Evolutionary conservation across 2,329 filamentous ascomycete species (phyloP).

Genomic region (Sarocladium brachiariae): DNA sequence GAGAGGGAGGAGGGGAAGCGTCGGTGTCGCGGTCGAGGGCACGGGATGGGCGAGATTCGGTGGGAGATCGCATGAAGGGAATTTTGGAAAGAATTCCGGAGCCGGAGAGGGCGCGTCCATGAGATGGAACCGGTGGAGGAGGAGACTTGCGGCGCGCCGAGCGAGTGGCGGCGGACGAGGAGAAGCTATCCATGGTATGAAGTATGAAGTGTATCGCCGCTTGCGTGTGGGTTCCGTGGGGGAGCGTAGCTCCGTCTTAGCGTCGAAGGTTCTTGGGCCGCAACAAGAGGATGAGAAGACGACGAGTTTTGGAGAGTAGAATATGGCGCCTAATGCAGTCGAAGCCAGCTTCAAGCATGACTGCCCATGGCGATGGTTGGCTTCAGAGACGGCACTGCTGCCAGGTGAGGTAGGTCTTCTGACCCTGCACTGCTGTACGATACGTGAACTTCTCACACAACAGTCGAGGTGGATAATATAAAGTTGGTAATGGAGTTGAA

Average conservation of each 20-base stretch:
- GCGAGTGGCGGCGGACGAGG: background rate
- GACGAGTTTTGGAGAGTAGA: background rate
- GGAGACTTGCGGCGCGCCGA: slow-evolving; percentile 2
- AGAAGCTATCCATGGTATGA: background rate
- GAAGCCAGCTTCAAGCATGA: background rate
- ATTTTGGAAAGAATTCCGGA: slow-evolving; percentile 62
- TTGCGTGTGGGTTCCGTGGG: too few relatives aligned
- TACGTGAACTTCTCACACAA: too few relatives aligned
- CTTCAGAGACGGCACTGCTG: too few relatives aligned
- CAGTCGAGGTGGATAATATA: too few relatives aligned
- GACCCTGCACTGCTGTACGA: too few relatives aligned
- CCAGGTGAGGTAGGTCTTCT: too few relatives aligned
- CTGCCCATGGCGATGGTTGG: background rate
- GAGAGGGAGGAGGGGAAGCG: background rate
- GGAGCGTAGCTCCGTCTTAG: background rate
- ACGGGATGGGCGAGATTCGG: slow-evolving; percentile 21
- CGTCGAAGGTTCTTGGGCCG: background rate
- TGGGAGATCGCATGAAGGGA: slow-evolving; percentile 53
- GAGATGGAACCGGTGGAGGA: slow-evolving; percentile 15
- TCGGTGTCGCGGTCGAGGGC: slow-evolving; percentile 24
- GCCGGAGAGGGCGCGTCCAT: slow-evolving; percentile 45
- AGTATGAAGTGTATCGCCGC: too few relatives aligned
- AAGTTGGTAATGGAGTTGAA: too few relatives aligned
- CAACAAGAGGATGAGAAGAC: background rate
- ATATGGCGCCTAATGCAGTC: background rate